Percentiles rank a stretch among this genome's conserved stretches.
Evolutionary conservation across 2,329 filamentous ascomycete genomes (phyloP).

Genomic region (Macrophomina phaseolina): DNA sequence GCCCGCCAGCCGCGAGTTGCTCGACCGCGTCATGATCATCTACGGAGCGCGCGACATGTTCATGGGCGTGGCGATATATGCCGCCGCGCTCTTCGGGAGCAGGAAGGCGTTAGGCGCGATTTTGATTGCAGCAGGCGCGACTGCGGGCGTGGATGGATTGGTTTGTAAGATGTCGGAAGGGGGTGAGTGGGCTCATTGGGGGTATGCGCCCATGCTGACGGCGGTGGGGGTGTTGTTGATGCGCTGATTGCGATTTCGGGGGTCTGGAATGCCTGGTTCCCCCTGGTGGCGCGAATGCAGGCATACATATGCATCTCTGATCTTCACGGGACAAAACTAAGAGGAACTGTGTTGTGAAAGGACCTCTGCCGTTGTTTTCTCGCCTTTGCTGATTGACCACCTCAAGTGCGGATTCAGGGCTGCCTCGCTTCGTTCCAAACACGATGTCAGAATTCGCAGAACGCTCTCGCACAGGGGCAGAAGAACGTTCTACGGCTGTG

Average conservation of each 20-base stretch:
- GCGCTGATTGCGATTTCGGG: neutral
- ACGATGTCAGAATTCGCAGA: no score
- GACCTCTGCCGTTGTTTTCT: no score
- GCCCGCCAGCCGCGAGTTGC: conserved; percentile 44
- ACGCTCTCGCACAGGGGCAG: no score
- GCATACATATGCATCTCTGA: no score
- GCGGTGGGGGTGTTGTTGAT: conserved; percentile 39
- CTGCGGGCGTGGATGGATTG: conserved; percentile 55
- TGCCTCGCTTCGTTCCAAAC: no score
- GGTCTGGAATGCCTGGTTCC: no score
- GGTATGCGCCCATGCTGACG: conserved; percentile 51
- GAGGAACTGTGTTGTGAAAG: no score
- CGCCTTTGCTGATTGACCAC: no score
- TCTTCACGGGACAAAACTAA: no score
- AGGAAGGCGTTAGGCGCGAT: conserved; percentile 51
- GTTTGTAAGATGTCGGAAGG: conserved; percentile 49
- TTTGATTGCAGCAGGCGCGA: conserved; percentile 47
- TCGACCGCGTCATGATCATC: conserved; percentile 53
- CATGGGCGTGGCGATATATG: conserved; percentile 51
- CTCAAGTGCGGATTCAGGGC: no score
- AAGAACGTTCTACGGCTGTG: no score
- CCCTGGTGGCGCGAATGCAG: no score
- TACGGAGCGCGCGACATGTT: conserved; percentile 59
- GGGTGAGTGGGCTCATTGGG: conserved; percentile 58
- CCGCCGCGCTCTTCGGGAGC: conserved; percentile 47